Base-by-base conservation (phyloP, 2,329 filamentous ascomycete genomes). In the Helicocarpus griseus region DNA sequence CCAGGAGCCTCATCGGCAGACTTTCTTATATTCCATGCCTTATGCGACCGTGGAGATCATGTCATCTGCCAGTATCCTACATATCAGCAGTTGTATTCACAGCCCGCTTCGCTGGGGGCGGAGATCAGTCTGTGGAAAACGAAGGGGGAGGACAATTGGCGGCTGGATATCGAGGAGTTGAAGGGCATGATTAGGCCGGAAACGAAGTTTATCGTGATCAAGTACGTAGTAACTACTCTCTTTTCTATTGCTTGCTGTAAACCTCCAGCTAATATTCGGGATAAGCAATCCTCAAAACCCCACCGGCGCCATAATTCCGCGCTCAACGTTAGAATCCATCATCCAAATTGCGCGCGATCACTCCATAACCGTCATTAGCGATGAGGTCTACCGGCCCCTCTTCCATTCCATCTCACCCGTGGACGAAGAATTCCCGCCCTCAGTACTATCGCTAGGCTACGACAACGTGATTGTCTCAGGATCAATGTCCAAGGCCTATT, bases 31-130 rank as follows among this genome's bases (percentile, higher is more conserved):
- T 77, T 93, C 6, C 90, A 90, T 65, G 75, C 83, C 1, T 73
- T 93, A 5, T 64, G 93, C 2, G 79, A 80, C 0, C 79, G 82
- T 0, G 86, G 83, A 0, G 87, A 95, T 63, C 89, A 95, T 74
- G 85, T 91, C 44, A 78, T 95, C 53, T 93, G 87, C 61, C 86
- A 93, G 53, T 87, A 89, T 63, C 89, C 89, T 11, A 91, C 87
- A 0, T 94, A 93, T 61, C 87, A 93, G 65, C 87, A 93, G 60
- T 76, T 95, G 1, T 93, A 91, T 63, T 74, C 81, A 8, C 79
- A 94, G 0, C 87, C 89, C 0, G 75, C 77, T 57, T 85, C 82
- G 35, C 70, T 94, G 4, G 88, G 89, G 0, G 87, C 87, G 1
- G 80, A 87, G 53, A 85, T 94, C 14, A 82, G 82, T 39, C 66